Evolutionary conservation across 176 grass and related monocot species (phyloP), one percentile per base, ranked within the genome.

Genomic region (Alloteropsis semialata): DNA sequence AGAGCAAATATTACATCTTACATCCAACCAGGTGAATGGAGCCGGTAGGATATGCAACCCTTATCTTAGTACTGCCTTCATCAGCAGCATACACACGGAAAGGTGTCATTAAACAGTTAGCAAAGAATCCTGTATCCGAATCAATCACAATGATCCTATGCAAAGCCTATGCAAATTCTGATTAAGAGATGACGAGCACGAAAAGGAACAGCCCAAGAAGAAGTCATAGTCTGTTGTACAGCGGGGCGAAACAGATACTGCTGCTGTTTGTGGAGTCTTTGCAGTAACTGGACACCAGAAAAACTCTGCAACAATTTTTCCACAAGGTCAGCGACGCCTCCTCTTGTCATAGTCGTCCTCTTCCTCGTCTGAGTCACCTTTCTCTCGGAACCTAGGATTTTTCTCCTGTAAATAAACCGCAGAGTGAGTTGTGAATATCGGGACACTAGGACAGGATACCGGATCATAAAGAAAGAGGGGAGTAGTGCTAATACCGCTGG

Each of bases 351-450:
- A 84, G 68, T 95, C 96, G 8, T 95, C 92, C 0, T 98, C 93
- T 5, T 92, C 90, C 3, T 95, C 93, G 45, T 98, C 96, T 25
- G 96, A 92, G 71, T 91, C 93, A n/a, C 89, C 96, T 63, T 81
- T 95, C 87, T 95, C 96, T 50, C 92, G 87, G 28, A 99, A 99
- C 32, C 92, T 89, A 46, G 96, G 91, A 80, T 99, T 96, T 75
- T 92, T 99, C 72, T 95, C 96, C 96, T 96, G 64, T 13, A 84
- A 50, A 91, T 63, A 49, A 78, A 51, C 7, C 16, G 14, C 42
- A 8, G 16, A 17, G 39, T 15, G 27, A 21, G 59, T 42, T 4
- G 27, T 86, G 39, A 74, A 28, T 53, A 45, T 58, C 32, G 37
- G 22, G 4, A 25, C 11, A 17, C 28, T 1, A 60, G 53, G 43